phyloP scores from a whole-genome alignment of 306 rosid genomes.

The Comarum palustre region DNA sequence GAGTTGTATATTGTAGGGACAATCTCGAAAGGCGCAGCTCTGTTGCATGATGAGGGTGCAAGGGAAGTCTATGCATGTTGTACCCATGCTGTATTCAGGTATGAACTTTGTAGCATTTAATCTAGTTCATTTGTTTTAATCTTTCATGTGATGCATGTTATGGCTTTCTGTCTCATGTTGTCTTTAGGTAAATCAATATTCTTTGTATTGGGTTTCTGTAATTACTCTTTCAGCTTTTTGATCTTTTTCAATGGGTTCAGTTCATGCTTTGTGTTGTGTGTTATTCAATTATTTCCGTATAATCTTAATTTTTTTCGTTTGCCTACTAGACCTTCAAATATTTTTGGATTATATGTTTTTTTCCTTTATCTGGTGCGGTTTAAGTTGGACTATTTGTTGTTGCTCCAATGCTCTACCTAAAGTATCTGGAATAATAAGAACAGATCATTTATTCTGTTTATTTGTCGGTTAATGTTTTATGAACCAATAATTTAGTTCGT shows the following conservation, averaged over 20 bases:
- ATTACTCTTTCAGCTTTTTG: neutral
- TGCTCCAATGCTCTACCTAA: neutral
- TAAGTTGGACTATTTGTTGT: too few species aligned
- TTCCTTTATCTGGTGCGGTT: neutral
- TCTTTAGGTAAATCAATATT: constrained; percentile 57
- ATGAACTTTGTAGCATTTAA: constrained; percentile 6
- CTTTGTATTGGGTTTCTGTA: neutral
- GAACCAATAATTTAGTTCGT: neutral
- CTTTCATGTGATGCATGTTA: constrained; percentile 1
- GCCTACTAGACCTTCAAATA: constrained; percentile 2
- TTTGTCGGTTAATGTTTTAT: neutral
- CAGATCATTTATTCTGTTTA: neutral
- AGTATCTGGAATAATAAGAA: neutral
- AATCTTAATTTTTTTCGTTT: neutral
- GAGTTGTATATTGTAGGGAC: constrained; percentile 52
- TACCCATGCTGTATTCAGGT: constrained; percentile 94
- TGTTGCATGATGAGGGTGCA: constrained; percentile 90
- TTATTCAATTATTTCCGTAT: neutral
- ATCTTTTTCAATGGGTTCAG: constrained; percentile 5
- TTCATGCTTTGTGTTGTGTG: neutral
- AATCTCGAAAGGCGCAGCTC: constrained; percentile 88
- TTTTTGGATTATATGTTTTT: neutral
- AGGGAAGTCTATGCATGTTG: constrained; percentile 98
- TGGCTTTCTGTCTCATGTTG: constrained; percentile 46
- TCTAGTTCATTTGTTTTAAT: neutral